Evolutionary conservation across 108 stramenopile genomes (phyloP).

Genomic region (Cyclotella atomus): DNA sequence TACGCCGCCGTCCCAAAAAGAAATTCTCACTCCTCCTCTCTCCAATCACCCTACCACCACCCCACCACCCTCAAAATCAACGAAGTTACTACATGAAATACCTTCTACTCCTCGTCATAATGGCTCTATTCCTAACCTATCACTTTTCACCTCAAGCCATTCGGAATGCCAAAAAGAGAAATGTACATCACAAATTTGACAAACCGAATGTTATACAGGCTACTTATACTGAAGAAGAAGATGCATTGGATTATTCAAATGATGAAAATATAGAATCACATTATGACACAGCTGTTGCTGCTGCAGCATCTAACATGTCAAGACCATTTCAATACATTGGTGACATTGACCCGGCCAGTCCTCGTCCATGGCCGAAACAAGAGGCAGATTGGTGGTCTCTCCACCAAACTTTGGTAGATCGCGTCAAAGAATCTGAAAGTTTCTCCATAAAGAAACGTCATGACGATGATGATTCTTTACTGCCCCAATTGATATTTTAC

Average conservation of each 20-base stretch:
- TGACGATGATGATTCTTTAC: conserved; percentile 8
- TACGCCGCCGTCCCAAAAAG: conserved; percentile 12
- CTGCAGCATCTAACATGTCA: not conserved
- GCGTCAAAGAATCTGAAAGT: conserved; percentile 29
- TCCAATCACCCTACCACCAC: conserved; percentile 16
- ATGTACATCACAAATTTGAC: not conserved
- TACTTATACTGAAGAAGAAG: not conserved
- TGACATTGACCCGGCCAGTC: conserved; percentile 32
- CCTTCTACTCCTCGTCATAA: not conserved
- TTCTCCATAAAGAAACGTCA: not conserved
- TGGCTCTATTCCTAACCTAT: conserved; percentile 4
- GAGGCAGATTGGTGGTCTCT: conserved; percentile 43
- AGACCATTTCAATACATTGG: conserved; percentile 41
- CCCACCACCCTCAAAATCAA: not conserved
- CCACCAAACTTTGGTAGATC: conserved; percentile 12
- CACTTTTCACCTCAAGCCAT: not conserved
- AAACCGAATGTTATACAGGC: conserved; percentile 5
- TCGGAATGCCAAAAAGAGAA: not conserved
- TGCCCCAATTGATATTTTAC: conserved; percentile 45
- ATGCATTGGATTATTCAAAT: not conserved
- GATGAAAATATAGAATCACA: conserved; percentile 3
- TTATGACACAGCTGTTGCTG: no score
- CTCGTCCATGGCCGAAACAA: conserved; percentile 36
- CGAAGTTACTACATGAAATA: conserved; percentile 7
- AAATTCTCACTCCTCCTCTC: conserved; percentile 29